Percentiles rank a stretch among this genome's conserved stretches.
Conservation (phyloP, 2,329 filamentous ascomycete genomes). For the Fusarium domesticum region DNA sequence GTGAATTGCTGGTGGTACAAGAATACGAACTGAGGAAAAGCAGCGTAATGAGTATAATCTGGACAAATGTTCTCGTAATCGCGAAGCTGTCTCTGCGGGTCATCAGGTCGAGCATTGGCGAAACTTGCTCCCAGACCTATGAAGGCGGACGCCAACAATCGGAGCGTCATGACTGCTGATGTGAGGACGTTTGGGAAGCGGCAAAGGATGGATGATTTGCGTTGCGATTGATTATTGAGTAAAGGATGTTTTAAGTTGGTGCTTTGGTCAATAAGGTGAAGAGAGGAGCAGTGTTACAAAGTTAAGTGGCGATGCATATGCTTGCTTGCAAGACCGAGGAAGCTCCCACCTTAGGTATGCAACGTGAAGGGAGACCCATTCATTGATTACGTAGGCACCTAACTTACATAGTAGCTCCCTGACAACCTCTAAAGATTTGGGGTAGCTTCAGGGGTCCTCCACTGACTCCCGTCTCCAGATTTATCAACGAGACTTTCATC, state of each 20-base stretch:
- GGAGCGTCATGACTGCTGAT: constrained; percentile 26
- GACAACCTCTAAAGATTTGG: background rate
- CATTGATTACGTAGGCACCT: background rate
- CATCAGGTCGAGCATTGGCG: constrained; percentile 17
- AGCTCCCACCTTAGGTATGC: background rate
- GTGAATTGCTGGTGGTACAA: background rate
- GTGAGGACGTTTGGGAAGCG: background rate
- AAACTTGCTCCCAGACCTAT: constrained; percentile 25
- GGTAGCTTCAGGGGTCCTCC: background rate
- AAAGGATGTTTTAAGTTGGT: too few species aligned
- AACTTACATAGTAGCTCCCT: background rate
- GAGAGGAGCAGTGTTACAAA: too few species aligned
- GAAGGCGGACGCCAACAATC: constrained; percentile 27
- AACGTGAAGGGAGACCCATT: too few species aligned
- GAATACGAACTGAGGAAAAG: constrained; percentile 38
- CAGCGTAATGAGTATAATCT: constrained; percentile 41
- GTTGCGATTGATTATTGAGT: background rate
- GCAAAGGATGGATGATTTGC: background rate
- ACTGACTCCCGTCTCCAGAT: background rate
- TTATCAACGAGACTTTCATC: background rate
- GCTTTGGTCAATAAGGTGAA: too few species aligned
- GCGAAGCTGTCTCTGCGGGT: constrained; percentile 26
- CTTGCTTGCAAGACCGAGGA: background rate
- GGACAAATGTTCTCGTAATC: constrained; percentile 36
- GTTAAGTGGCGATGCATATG: background rate